Base-by-base conservation (phyloP, 768 basidiomycete genomes). In the Porphyrellus cyaneotinctus region DNA sequence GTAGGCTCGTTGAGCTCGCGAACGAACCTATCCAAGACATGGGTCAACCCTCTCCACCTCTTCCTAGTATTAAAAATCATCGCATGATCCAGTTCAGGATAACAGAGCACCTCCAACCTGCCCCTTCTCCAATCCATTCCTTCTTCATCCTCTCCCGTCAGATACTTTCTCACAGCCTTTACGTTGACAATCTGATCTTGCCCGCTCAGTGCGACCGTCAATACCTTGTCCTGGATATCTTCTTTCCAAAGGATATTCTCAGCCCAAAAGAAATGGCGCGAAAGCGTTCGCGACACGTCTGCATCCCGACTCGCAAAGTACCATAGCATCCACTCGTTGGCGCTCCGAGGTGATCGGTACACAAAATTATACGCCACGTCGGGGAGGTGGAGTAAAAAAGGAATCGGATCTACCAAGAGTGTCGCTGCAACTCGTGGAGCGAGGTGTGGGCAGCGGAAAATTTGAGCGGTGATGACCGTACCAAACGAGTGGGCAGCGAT, bases 291-390 rank as follows among this genome's bases (percentile, higher is more conserved):
- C 44, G 84, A 77, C 42, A 84, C 75, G 58, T 86, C 84, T 11
- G 82, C 70, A 56, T 87, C 85, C 12, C 79, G 77, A 50, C 78
- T 79, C 20, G 83, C 75, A 58, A 87, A 85, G 59, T 82, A 87
- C 81, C 83, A 85, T 46, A 87, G 58, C 66, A 83, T 73, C 82
- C 82, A 84, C 57, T 87, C 80, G 60, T 79, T 79, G 49, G 79
- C 78, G 50, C 61, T 45, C n/a, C 58, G 56, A n/a, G 85, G 74
- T 8, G 56, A 41, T 20, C 85, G 79, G 67, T 87, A 85, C 35
- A 87, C 71, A 52, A 87, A 87, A 63, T 85, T 85, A 63, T 75
- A 77, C 18, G 83, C 82, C 39, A 85, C 77, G n/a, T 75, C 59
- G 3, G 85, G 81, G 37, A 80, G 74, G 66, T 85, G 82, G 8